A percentile compares a stretch with the other conserved stretches of the same genome.
phyloP scores from a whole-genome alignment of 106 monocot genomes.

The Dioscorea dumetorum region DNA sequence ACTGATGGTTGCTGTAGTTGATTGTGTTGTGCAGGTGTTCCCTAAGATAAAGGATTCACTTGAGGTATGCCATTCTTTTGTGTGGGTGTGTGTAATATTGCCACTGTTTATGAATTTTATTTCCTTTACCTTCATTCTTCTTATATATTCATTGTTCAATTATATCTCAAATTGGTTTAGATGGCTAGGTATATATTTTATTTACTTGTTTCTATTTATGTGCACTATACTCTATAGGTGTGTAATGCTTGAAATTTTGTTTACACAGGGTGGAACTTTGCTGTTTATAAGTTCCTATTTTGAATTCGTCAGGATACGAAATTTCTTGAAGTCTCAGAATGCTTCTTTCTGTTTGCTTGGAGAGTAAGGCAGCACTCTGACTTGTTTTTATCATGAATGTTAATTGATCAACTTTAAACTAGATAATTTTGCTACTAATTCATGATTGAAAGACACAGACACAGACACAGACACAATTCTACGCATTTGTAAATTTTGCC shows the following conservation, averaged over 20 bases:
- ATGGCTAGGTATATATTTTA: background rate
- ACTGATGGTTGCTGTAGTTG: background rate
- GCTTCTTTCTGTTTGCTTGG: constrained; percentile 92
- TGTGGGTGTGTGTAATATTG: too few species aligned
- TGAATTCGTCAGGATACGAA: constrained; percentile 80
- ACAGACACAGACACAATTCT: background rate
- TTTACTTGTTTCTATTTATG: background rate
- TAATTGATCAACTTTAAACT: background rate
- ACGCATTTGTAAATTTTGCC: too few species aligned
- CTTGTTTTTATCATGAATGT: background rate
- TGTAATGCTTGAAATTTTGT: constrained; percentile 1
- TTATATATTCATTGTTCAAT: background rate
- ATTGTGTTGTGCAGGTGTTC: constrained; percentile 61
- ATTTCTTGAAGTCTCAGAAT: constrained; percentile 81
- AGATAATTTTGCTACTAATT: background rate
- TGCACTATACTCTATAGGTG: background rate
- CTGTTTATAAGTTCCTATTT: constrained; percentile 88
- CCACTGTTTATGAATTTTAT: too few species aligned
- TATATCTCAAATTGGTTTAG: background rate
- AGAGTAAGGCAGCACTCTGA: constrained; percentile 53
- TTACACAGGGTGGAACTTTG: constrained; percentile 78
- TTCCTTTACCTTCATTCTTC: too few species aligned
- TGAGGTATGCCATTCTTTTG: constrained; percentile 48
- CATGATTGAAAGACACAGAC: background rate
- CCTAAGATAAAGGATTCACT: constrained; percentile 94